phyloP scores from a whole-genome alignment of 2,329 filamentous ascomycete species.

The Cryphonectria naterciae region DNA sequence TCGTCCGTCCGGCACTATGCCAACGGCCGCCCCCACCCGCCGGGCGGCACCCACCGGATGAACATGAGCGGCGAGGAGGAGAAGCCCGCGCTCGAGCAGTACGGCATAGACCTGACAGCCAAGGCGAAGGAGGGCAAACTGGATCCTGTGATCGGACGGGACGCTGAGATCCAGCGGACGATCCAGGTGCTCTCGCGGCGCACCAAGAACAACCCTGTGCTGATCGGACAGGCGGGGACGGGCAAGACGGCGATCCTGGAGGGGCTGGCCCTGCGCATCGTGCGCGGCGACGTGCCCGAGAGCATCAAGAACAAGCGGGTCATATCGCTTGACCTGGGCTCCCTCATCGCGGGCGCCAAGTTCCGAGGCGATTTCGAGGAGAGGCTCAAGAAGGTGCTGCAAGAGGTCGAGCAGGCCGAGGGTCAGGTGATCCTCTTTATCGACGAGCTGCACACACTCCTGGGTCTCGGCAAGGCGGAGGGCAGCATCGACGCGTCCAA shows the following conservation, averaged over 20 bases:
- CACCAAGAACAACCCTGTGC: slow-evolving; percentile 93
- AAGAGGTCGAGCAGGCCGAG: slow-evolving; percentile 86
- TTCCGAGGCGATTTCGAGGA: slow-evolving; percentile 97
- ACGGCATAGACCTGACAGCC: slow-evolving; percentile 86
- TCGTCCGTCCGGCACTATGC: slow-evolving; percentile 59
- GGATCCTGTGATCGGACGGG: slow-evolving; percentile 93
- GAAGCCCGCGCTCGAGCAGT: slow-evolving; percentile 89
- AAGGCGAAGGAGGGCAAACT: slow-evolving; percentile 86
- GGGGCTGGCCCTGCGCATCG: slow-evolving; percentile 86
- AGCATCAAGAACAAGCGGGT: slow-evolving; percentile 95
- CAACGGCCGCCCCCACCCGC: slow-evolving; percentile 79
- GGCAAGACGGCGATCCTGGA: slow-evolving; percentile 95
- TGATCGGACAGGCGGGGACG: slow-evolving; percentile 90
- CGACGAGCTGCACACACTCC: slow-evolving; percentile 88
- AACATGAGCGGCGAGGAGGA: slow-evolving; percentile 75
- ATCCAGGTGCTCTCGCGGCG: slow-evolving; percentile 91
- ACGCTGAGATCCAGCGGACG: slow-evolving; percentile 88
- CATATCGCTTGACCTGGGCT: slow-evolving; percentile 84
- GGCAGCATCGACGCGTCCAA: slow-evolving; percentile 97
- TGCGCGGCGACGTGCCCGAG: slow-evolving; percentile 90
- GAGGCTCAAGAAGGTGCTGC: slow-evolving; percentile 84
- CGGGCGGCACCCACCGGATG: slow-evolving; percentile 93
- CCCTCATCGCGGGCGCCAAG: slow-evolving; percentile 92
- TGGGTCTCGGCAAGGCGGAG: slow-evolving; percentile 92
- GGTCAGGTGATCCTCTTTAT: slow-evolving; percentile 94